Evolutionary conservation across 2,329 filamentous ascomycete genomes (phyloP).

Genomic region (Davidsoniella australis): DNA sequence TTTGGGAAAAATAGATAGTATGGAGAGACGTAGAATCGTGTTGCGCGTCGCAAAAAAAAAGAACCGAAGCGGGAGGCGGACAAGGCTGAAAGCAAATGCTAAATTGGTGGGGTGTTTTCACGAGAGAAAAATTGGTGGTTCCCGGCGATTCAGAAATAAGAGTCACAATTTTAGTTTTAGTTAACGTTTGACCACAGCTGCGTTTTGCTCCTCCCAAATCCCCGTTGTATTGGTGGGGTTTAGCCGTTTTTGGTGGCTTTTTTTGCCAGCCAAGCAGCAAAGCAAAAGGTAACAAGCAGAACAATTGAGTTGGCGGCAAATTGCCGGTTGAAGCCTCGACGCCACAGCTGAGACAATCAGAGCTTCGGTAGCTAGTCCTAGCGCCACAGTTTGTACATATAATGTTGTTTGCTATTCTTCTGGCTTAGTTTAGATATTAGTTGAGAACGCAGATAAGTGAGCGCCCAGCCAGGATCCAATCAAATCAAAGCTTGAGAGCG

Average conservation of each 20-base stretch:
- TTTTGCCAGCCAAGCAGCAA: not conserved
- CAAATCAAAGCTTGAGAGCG: too few species aligned
- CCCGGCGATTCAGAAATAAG: slow-evolving; percentile 6
- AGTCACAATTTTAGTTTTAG: slow-evolving; percentile 10
- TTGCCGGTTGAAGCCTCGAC: not conserved
- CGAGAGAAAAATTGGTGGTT: slow-evolving; percentile 9
- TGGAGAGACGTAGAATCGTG: not conserved
- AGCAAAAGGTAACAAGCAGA: too few species aligned
- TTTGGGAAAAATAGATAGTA: not conserved
- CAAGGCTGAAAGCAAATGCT: slow-evolving; percentile 7
- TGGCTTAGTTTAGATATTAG: not conserved
- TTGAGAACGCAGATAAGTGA: too few species aligned
- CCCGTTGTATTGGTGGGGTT: not conserved
- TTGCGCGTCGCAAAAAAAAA: slow-evolving; percentile 4
- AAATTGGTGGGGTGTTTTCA: not conserved
- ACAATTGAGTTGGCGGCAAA: not conserved
- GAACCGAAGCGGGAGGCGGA: slow-evolving; percentile 1
- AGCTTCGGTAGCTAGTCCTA: not conserved
- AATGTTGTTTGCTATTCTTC: not conserved
- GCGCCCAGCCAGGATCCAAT: too few species aligned
- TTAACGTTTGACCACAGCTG: not conserved
- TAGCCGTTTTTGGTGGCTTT: not conserved
- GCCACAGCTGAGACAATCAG: not conserved
- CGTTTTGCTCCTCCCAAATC: not conserved
- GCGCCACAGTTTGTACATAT: not conserved